Conservation (phyloP, 2,329 filamentous ascomycete species). For the Monilinia aucupariae region DNA sequence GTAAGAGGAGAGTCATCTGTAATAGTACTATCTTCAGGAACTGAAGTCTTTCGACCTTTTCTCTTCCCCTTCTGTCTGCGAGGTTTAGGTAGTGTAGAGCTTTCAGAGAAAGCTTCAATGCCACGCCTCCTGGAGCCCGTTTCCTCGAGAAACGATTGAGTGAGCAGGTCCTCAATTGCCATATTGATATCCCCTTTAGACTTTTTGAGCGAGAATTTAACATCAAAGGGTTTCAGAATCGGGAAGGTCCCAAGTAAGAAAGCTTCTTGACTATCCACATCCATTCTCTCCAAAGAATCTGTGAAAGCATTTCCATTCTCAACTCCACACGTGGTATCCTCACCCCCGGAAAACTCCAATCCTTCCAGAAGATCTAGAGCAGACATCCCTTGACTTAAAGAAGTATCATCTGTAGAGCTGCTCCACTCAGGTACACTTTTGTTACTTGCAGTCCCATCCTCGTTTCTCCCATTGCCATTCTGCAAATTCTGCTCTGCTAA, state of each 20-base stretch:
- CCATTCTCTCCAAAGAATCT: slow-evolving; percentile 39
- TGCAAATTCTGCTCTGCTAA: slow-evolving; percentile 12
- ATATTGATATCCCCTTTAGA: slow-evolving; percentile 59
- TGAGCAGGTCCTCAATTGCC: slow-evolving; percentile 76
- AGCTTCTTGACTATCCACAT: slow-evolving; percentile 55
- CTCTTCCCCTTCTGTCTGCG: slow-evolving; percentile 40
- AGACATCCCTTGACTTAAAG: slow-evolving; percentile 27
- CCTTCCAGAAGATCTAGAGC: slow-evolving; percentile 27
- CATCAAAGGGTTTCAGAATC: slow-evolving; percentile 57
- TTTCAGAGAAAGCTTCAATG: slow-evolving; percentile 71
- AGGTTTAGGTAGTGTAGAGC: slow-evolving; percentile 34
- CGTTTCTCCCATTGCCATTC: slow-evolving; percentile 16
- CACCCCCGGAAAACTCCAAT: slow-evolving; percentile 28
- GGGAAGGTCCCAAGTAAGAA: slow-evolving; percentile 68
- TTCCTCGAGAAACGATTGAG: slow-evolving; percentile 70
- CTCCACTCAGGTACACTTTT: slow-evolving; percentile 27
- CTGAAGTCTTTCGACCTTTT: slow-evolving; percentile 30
- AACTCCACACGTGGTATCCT: slow-evolving; percentile 44
- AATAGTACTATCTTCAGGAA: slow-evolving; percentile 18
- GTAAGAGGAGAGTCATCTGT: slow-evolving; percentile 7
- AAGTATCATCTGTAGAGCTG: slow-evolving; percentile 33
- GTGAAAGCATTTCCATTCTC: slow-evolving; percentile 41
- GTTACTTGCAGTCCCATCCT: slow-evolving; percentile 25
- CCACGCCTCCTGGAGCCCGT: slow-evolving; percentile 60
- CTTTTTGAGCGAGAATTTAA: slow-evolving; percentile 63